Conservation (phyloP, 495 filamentous ascomycete genomes). For the Tetracladium setigerum region DNA sequence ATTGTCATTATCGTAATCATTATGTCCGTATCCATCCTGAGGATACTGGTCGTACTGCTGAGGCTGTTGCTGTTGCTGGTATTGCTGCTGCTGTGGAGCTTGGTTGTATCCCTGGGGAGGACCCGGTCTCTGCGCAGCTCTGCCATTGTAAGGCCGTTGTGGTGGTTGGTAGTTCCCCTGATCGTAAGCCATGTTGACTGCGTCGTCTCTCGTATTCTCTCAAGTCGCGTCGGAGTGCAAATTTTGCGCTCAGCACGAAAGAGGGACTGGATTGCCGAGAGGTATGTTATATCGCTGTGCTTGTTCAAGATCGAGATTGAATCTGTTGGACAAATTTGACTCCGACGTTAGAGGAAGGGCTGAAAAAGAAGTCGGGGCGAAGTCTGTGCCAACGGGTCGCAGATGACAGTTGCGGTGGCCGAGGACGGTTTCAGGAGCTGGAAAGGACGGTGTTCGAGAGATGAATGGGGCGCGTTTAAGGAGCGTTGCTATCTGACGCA, state of each 20-base stretch:
- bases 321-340: too few relatives aligned
- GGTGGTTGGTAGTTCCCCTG: slow-evolving; percentile 35
- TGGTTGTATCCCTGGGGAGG: slow-evolving; percentile 22
- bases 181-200: slow-evolving; percentile 25
- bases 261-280: background rate
- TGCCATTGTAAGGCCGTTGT: slow-evolving; percentile 40
- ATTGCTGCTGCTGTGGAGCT: slow-evolving; percentile 31
- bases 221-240: background rate
- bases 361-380: too few relatives aligned
- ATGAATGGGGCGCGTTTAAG: too few relatives aligned
- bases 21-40: slow-evolving; percentile 47
- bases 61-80: slow-evolving; percentile 21
- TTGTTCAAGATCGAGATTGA: too few relatives aligned
- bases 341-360: too few relatives aligned
- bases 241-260: background rate
- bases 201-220: slow-evolving; percentile 1
- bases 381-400: too few relatives aligned
- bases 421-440: too few relatives aligned
- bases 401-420: too few relatives aligned
- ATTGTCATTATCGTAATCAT: slow-evolving; percentile 35
- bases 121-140: slow-evolving; percentile 35
- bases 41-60: slow-evolving; percentile 40
- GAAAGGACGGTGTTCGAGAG: too few relatives aligned
- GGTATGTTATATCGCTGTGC: too few relatives aligned
- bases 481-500: too few relatives aligned